Evolutionary conservation across 257 asterid genomes (phyloP), one percentile per base, ranked within the genome.

Genomic region (Craterostigma plantagineum): DNA sequence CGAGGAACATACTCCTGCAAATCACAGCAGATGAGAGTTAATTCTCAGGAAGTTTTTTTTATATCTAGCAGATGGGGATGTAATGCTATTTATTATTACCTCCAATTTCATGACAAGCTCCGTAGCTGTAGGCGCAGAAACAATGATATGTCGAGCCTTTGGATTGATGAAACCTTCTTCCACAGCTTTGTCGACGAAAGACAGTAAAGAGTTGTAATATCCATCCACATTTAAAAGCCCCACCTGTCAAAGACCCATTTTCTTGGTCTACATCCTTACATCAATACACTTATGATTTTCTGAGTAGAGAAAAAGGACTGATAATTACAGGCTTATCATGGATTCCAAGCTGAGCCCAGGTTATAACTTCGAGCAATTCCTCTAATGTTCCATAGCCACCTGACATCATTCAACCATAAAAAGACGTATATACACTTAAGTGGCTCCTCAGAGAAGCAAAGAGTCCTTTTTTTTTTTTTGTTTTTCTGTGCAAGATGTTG

Each of bases 321-420:
- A 23, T 2, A 23, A 2, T 23, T 23, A 23, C 30, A 23, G 75
- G 79, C 63, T 71, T 71, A 52, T 67, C 75, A 43, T 71, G 75
- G 56, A 71, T 71, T 49, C 79, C 79, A 7, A 71, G 75, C 41
- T 71, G 79, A 54, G 79, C 79, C 75, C 75, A 67, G 0, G 79
- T 60, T 54, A 71, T 23, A 2, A 23, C 30, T 23, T 23, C 30
- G 6, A 23, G 30, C 30, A 23, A 23, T 43, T 71, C 79, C 55
- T 66, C 79, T 61, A 71, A 43, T 45, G 79, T 71, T 33, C 79
- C 79, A 67, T 71, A 66, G 11, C 77, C 77, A 55, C 77, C 77
- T 69, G n/a, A 52, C 33, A 46, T 43, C 30, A 23, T 23, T 23
- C 30, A 23, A 23, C 6, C 6, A 23, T 23, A 23, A 23, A 23